Conservation (phyloP, 331 rosid genomes). For the Acacia pycnantha region DNA sequence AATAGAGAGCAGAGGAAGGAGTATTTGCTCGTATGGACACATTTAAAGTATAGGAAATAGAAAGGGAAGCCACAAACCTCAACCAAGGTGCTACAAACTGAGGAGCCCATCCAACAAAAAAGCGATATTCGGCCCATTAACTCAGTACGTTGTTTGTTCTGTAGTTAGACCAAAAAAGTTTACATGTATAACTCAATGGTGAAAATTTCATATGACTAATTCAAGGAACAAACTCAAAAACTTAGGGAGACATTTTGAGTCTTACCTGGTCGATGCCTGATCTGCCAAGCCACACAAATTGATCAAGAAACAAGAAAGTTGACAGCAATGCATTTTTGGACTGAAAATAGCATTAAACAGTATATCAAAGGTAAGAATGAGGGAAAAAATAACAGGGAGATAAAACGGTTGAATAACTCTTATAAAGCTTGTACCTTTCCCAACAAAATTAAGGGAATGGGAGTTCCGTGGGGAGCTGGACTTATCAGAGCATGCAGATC, state of each 20-base stretch:
- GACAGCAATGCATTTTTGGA: slow-evolving; percentile 88
- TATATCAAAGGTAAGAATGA: neutral
- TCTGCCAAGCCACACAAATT: slow-evolving; percentile 96
- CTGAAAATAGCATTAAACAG: slow-evolving; percentile 39
- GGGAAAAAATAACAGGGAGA: neutral
- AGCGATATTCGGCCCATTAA: slow-evolving; percentile 68
- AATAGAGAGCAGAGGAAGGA: neutral
- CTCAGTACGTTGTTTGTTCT: slow-evolving; percentile 61
- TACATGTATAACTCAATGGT: neutral
- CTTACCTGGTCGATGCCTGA: slow-evolving; percentile 77
- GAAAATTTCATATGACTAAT: neutral
- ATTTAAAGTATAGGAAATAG: neutral
- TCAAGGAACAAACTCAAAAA: slow-evolving; percentile 14
- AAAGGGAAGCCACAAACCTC: slow-evolving; percentile 60
- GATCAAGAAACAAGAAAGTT: slow-evolving; percentile 94
- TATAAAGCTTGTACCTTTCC: slow-evolving; percentile 69
- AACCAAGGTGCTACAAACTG: slow-evolving; percentile 60
- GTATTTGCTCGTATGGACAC: neutral
- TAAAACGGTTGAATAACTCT: neutral
- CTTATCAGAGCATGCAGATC: slow-evolving; percentile 86
- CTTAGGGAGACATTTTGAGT: neutral
- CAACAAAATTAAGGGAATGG: slow-evolving; percentile 73
- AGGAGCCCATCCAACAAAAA: slow-evolving; percentile 93
- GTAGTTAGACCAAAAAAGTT: slow-evolving; percentile 17
- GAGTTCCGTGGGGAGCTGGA: slow-evolving; percentile 17